These are phyloP conservation scores for Solanum habrochaites DNA, from an alignment of 257 asterid genomes.

Conservation along the genomic window DNA sequence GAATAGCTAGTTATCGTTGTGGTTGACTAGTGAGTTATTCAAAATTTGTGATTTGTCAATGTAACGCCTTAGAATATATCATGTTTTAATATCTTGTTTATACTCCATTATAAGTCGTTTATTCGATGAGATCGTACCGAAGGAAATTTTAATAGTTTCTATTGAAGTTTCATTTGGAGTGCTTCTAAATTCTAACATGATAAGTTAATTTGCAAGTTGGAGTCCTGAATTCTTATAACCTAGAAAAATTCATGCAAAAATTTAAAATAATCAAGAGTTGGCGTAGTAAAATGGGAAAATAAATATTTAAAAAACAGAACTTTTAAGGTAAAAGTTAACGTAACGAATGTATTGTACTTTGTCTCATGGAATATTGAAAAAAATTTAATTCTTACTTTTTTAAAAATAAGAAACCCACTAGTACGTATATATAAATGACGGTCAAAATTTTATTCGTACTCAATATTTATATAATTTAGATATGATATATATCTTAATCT, in stretches of 20 bases:
- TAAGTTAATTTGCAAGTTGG: not conserved
- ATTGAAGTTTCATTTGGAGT: not conserved
- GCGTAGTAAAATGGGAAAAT: not conserved
- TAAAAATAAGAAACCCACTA: not conserved
- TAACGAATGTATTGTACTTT: not conserved
- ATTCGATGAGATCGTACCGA: too few relatives aligned
- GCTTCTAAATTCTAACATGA: not conserved
- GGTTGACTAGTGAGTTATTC: too few relatives aligned
- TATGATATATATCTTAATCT: not conserved
- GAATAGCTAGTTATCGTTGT: too few relatives aligned
- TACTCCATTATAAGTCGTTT: too few relatives aligned
- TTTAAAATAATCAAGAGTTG: not conserved
- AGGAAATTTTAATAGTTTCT: too few relatives aligned
- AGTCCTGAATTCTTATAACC: not conserved
- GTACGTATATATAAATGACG: not conserved
- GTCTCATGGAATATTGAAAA: not conserved
- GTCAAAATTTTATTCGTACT: not conserved
- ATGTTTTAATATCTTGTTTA: too few relatives aligned
- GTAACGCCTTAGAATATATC: fast-evolving
- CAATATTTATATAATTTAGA: not conserved
- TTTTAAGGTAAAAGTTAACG: not conserved
- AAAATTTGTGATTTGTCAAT: too few relatives aligned
- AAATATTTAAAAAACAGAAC: not conserved
- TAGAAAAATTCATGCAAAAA: not conserved
- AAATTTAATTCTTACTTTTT: not conserved